Evolutionary conservation across 2,329 filamentous ascomycete genomes (phyloP).

Genomic region (Claviceps africana): DNA sequence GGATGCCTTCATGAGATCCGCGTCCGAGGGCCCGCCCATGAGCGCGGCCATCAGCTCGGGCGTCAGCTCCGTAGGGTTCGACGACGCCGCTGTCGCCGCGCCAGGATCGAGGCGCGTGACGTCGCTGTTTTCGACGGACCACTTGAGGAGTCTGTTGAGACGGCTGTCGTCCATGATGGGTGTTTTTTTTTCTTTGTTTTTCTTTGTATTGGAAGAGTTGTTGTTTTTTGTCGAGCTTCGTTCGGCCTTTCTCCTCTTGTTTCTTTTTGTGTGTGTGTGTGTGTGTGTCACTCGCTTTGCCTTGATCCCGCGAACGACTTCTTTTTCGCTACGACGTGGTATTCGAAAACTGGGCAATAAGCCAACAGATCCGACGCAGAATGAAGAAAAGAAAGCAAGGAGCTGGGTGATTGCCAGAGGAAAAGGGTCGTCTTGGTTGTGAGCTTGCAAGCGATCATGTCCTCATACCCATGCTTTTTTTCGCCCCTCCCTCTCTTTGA

Average conservation of each 20-base stretch:
- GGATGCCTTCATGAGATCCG: conserved; percentile 76
- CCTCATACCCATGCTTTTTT: neutral
- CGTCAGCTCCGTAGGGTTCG: conserved; percentile 35
- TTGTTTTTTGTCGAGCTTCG: too few species aligned
- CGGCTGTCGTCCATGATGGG: conserved; percentile 27
- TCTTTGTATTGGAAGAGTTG: too few species aligned
- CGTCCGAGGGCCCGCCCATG: conserved; percentile 76
- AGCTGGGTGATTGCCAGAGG: neutral
- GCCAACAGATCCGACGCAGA: neutral
- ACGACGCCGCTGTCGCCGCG: conserved; percentile 17
- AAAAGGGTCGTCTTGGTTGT: neutral
- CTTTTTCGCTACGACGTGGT: neutral
- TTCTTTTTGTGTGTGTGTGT: too few species aligned
- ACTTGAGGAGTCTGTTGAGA: conserved; percentile 68
- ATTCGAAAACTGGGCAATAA: neutral
- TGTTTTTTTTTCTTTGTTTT: neutral
- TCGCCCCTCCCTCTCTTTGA: neutral
- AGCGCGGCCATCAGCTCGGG: conserved; percentile 59
- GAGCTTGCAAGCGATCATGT: neutral
- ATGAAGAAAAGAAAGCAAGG: neutral
- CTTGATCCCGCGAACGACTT: neutral
- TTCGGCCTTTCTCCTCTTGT: too few species aligned
- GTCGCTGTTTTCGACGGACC: conserved; percentile 45
- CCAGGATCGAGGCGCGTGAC: conserved; percentile 15
- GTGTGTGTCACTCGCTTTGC: too few species aligned